Base-by-base conservation (phyloP, 257 asterid species). In the Nicotiana attenuata region DNA sequence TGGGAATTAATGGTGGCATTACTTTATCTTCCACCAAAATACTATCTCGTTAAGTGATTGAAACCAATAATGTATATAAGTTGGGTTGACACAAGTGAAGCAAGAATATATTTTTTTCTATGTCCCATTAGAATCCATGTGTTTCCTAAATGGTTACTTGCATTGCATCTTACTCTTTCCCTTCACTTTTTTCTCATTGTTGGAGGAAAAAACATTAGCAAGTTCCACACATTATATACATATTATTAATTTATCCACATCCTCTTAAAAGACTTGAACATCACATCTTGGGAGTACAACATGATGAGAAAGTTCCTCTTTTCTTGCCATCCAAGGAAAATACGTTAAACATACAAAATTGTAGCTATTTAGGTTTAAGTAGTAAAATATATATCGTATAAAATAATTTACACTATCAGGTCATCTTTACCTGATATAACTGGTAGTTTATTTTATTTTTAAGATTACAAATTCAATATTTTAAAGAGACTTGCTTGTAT, bases 301-400 rank as follows among this genome's bases (percentile, higher is more conserved):
- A 79, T 71, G 78, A 85, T 56, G 22, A 50, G 76, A 24, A 35
- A 61, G 19, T 68, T 52, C 52, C 0, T 81, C 79, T 60, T 85
- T 82, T 76, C 88, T 83, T 87, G 73, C 9, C 33, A 28, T 65
- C 17, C 73, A 69, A 85, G 80, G 83, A 59, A 85, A 81, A 63
- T 29, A 29, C 3, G 33, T n/a, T 64, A 73, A 52, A 83, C 77
- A 24, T 77, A 56, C 82, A 82, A 71, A 81, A 82, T 53, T 79
- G 31, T 20, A 16, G 9, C 24, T 31, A 75, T 26, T 78, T 78
- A 19, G 75, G 78, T 50, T 15, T 19, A 38, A n/a, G 10, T 10
- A 11, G 3, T 38, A 38, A n/a, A n/a, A 69, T 20, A 69, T 11
- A 69, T 11, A 41, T 0, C 1, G 0, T 33, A 2, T 67, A 10